Base-by-base conservation (phyloP, 177 flowering plant species). In the Vitis hybrid region DNA sequence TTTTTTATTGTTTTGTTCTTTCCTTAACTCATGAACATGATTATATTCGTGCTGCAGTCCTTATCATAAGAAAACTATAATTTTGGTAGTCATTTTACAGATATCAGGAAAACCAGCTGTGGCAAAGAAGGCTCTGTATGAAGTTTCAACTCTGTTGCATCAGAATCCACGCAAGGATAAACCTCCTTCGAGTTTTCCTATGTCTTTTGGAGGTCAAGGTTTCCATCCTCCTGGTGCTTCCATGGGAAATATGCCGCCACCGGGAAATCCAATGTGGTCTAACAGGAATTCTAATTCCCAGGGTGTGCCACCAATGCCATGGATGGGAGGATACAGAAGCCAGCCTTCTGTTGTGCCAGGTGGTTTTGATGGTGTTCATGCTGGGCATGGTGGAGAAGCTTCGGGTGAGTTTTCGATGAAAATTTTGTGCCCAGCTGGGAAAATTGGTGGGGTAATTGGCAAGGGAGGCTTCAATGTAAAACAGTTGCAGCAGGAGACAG, bases 381-480 rank as follows among this genome's bases (percentile, higher is more conserved):
- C 81, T 62, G 75, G 76, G 60, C 78, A 73, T 64, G 72, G 68
- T 73, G 84, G 68, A 60, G 87, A 80, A 30, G 68, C 82, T 62
- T 75, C 85, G 2, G 81, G 70, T 67, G 92, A 89, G 70, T 91
- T 91, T 71, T 79, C 82, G 7, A 78, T 91, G 82, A 83, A 85
- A 74, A 82, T 91, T 62, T 70, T 91, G 75, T 91, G 92, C 73
- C 72, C 88, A 15, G 67, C 83, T 79, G 89, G 70, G 34, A 91
- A 82, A 68, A 86, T 89, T 76, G 90, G 93, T 45, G 83, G 82
- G 17, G 89, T 91, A 12, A 91, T 91, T 76, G 97, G 97, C 23
- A 91, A 87, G 75, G 92, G 92, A 50, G 97, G 93, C 60, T 66
- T 52, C 63, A 81, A 77, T 71, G 86, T 91, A 12, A 87, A 70